Evolutionary conservation across 2,329 filamentous ascomycete genomes (phyloP), one percentile per base, ranked within the genome.

Genomic region (Colletotrichum acutatum): DNA sequence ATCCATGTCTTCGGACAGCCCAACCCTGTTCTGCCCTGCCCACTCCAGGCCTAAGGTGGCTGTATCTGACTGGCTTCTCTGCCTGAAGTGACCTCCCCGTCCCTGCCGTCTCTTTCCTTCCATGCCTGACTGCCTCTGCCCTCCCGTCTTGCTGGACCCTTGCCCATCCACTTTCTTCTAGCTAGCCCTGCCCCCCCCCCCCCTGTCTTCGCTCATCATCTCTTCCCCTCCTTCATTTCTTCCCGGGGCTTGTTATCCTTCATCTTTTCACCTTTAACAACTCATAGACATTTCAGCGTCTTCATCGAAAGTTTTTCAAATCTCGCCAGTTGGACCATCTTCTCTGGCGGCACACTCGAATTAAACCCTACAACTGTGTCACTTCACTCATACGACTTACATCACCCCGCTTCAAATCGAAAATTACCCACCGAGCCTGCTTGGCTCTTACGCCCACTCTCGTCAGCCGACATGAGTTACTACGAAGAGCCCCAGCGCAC

Each of bases 401-500:
- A 34, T 22, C 42, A 56, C 49, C 69, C 69, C 56, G 72, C 66
- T 59, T 37, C 46, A 60, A 52, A 56, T 49, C 30, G 60, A 53
- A 54, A 9, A 28, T 11, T 49, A 34, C 16, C 37, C 22, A 16
- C 66, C 19, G 49, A 64, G 56, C 28, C 66, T 30, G 19, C 49
- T 57, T 37, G 46, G 60, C 60, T 61, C 49, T 22, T 22, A 11
- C 16, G 32, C 46, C 22, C 49, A 14, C 32, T 30, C 12, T n/a
- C 53, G 28, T 61, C 53, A n/a, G 14, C 46, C 46, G 57, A 34
- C 52, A 75, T 75, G 74, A 83, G 84, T 76, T 90, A 90, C 85
- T 88, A 90, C 78, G 89, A 90, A 78, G 88, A 90, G 57, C 82
- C 80, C 30, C 54, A 78, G 65, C 80, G 84, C 77, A 78, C 84